Percentiles rank a stretch among this genome's conserved stretches.
Conservation (phyloP, 2,329 filamentous ascomycete genomes). For the Aspergillaceae sp. region DNA sequence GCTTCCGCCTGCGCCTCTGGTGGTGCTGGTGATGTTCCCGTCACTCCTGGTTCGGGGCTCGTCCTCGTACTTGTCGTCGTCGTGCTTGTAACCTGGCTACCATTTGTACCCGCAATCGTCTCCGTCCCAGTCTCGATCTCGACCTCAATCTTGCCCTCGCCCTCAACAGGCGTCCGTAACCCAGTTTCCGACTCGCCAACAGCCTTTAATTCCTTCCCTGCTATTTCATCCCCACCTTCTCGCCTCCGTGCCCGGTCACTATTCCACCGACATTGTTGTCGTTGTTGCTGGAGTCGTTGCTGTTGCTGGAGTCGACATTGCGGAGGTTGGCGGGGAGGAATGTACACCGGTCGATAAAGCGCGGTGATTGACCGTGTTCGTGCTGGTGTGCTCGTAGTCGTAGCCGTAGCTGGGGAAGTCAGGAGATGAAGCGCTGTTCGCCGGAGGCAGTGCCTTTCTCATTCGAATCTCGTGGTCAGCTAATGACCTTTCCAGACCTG, state of each 20-base stretch:
- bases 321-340: constrained; percentile 28
- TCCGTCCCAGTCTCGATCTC: not conserved
- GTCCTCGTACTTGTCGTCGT: not conserved
- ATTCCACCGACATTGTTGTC: constrained; percentile 28
- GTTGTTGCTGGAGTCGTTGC: too few relatives aligned
- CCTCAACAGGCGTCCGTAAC: too few relatives aligned
- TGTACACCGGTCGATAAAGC: constrained; percentile 14
- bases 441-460: constrained; percentile 48
- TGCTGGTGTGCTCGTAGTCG: constrained; percentile 20
- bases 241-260: constrained; percentile 1
- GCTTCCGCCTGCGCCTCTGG: not conserved
- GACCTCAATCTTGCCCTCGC: too few relatives aligned
- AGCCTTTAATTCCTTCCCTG: too few relatives aligned
- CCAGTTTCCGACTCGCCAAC: too few relatives aligned
- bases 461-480: not conserved
- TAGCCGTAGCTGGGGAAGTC: constrained; percentile 22
- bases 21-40: not conserved
- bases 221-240: too few relatives aligned
- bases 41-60: too few relatives aligned
- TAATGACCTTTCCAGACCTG: not conserved
- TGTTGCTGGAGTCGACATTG: constrained; percentile 1
- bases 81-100: not conserved
- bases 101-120: not conserved
- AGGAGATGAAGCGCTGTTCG: constrained; percentile 49
- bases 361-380: constrained; percentile 35